phyloP scores from a whole-genome alignment of 495 filamentous ascomycete genomes.

The Oidiodendron maius region DNA sequence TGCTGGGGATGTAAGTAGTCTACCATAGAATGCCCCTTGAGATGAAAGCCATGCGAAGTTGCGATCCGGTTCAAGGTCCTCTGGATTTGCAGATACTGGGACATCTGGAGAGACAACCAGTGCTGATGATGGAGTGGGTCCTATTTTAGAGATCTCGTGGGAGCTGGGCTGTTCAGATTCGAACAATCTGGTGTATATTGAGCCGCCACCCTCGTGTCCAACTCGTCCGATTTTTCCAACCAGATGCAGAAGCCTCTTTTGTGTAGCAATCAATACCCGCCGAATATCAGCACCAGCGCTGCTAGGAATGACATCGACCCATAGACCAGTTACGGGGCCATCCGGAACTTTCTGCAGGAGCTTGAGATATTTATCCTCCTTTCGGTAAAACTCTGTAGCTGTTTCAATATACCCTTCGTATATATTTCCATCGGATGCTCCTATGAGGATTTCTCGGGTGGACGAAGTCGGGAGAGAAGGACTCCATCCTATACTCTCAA shows the following conservation, averaged over 20 bases:
- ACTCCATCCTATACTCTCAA: conserved; percentile 92
- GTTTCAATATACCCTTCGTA: conserved; percentile 97
- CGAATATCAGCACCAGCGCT: conserved; percentile 67
- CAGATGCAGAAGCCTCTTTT: conserved; percentile 68
- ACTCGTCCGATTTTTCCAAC: conserved; percentile 65
- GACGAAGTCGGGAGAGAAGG: conserved; percentile 93
- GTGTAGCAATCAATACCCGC: conserved; percentile 71
- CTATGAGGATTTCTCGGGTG: conserved; percentile 91
- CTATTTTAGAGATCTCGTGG: conserved; percentile 57
- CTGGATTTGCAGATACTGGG: conserved; percentile 36
- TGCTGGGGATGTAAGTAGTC: conserved; percentile 48
- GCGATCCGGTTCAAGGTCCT: conserved; percentile 47
- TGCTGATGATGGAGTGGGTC: conserved; percentile 51
- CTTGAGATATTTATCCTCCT: conserved; percentile 89
- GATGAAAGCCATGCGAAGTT: conserved; percentile 87
- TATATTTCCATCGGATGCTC: conserved; percentile 84
- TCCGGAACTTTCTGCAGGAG: conserved; percentile 72
- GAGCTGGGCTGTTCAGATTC: conserved; percentile 73
- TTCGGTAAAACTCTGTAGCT: conserved; percentile 84
- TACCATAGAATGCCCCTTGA: conserved; percentile 84
- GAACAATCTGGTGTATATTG: conserved; percentile 81
- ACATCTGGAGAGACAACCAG: conserved; percentile 72
- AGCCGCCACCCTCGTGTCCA: conserved; percentile 73
- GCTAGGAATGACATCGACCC: conserved; percentile 62
- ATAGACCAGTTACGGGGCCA: conserved; percentile 73